phyloP scores from a whole-genome alignment of 2,329 filamentous ascomycete species.

The Fusarium citri region DNA sequence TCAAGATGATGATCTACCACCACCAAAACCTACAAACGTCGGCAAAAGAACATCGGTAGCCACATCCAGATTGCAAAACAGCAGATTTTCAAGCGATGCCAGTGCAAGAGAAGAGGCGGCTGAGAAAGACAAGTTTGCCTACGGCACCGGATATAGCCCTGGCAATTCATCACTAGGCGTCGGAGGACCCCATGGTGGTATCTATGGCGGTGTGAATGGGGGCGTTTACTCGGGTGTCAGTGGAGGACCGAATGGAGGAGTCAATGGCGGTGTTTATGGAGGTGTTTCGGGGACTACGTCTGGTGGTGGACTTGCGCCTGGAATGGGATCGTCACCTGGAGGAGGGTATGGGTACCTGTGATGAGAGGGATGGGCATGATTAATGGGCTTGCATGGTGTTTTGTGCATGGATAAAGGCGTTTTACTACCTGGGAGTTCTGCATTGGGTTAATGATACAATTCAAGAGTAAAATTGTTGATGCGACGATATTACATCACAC shows the following conservation, averaged over 20 bases:
- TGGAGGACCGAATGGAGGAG: constrained; percentile 22
- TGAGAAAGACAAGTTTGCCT: constrained; percentile 5
- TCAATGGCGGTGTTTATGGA: constrained; percentile 31
- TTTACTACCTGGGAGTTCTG: rapidly evolving
- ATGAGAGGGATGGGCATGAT: background rate
- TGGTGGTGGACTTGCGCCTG: constrained; percentile 24
- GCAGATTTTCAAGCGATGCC: constrained; percentile 15
- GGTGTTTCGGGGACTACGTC: constrained; percentile 25
- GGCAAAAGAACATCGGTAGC: constrained; percentile 31
- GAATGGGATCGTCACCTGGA: constrained; percentile 26
- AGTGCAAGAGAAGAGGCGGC: constrained; percentile 15
- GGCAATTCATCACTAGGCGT: constrained; percentile 19
- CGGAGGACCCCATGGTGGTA: constrained; percentile 10
- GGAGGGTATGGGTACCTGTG: constrained; percentile 20
- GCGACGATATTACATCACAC: background rate
- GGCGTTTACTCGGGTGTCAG: constrained; percentile 25
- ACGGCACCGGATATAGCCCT: constrained; percentile 12
- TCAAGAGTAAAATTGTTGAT: background rate
- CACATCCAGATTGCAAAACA: constrained; percentile 24
- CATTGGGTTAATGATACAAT: background rate
- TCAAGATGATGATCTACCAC: constrained; percentile 10
- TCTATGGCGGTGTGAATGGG: constrained; percentile 33
- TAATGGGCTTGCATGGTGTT: background rate
- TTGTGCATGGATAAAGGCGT: background rate
- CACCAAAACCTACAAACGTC: constrained; percentile 10